Conservation (phyloP, 371 early-diverging fungal genomes). For the Mortierella sp. region DNA sequence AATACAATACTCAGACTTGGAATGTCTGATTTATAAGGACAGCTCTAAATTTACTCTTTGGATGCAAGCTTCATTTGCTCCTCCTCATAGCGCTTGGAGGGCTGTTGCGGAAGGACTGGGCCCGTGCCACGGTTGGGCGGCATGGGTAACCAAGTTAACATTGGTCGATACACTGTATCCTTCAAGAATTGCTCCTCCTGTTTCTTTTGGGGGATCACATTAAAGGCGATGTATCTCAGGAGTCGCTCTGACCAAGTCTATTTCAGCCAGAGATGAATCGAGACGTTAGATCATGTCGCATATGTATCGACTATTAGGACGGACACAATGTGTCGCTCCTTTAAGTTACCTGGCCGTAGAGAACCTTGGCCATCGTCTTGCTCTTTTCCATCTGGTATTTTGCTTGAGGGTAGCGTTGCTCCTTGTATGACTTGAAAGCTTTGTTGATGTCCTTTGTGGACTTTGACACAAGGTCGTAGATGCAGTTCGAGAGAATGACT, state of each 20-base stretch:
- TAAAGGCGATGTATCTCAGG: constrained; percentile 14
- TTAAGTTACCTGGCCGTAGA: constrained; percentile 24
- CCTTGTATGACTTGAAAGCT: constrained; percentile 5
- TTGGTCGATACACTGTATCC: constrained; percentile 19
- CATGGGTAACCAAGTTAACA: constrained; percentile 11
- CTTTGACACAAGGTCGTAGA: constrained; percentile 5
- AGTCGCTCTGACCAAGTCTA: constrained; percentile 21
- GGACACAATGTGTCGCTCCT: background rate
- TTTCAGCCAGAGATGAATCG: no score
- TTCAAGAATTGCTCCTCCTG: constrained; percentile 17
- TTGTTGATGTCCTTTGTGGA: background rate
- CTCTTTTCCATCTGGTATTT: constrained; percentile 11
- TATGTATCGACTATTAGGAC: no score
- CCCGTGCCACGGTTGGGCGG: constrained; percentile 16
- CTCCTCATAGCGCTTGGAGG: background rate
- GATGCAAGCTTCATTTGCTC: background rate
- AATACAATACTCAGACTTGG: no score
- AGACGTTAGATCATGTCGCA: no score
- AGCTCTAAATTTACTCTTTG: no score
- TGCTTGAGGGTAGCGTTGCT: constrained; percentile 15
- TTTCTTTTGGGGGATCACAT: constrained; percentile 21
- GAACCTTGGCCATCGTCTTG: constrained; percentile 7
- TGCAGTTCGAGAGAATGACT: constrained; percentile 16
- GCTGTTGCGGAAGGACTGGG: background rate
- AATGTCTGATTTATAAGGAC: no score